Conservation (phyloP, 805 yeast species). For the Saccharomycopsis sp. region DNA sequence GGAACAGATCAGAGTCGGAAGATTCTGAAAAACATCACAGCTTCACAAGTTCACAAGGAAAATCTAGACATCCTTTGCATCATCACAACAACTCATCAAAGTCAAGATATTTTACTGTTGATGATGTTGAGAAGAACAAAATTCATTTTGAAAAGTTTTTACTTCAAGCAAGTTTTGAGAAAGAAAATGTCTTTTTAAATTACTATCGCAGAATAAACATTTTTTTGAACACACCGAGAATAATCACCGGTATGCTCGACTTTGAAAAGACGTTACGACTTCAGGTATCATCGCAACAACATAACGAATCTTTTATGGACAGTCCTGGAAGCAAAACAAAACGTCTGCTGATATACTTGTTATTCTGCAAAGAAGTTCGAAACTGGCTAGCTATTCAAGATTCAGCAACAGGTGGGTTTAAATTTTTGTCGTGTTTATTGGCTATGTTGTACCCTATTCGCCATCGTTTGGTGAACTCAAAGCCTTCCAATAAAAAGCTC, state of each 20-base stretch:
- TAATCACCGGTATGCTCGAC: constrained; percentile 14
- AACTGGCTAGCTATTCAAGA: constrained; percentile 20
- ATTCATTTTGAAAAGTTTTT: constrained; percentile 15
- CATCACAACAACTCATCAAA: too few species aligned
- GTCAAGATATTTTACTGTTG: constrained; percentile 19
- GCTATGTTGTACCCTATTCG: constrained; percentile 13
- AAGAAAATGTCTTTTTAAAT: constrained; percentile 14
- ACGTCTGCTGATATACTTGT: not conserved
- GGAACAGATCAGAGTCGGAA: not conserved
- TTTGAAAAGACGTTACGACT: constrained; percentile 12
- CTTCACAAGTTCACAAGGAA: too few species aligned
- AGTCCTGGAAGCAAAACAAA: constrained; percentile 1
- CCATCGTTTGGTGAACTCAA: constrained; percentile 6
- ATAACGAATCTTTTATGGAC: too few species aligned
- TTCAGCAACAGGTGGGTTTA: constrained; percentile 1
- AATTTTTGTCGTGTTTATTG: constrained; percentile 15
- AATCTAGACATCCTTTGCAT: too few species aligned
- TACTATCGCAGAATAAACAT: constrained; percentile 16
- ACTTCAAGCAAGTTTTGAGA: constrained; percentile 15
- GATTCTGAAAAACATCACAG: too few species aligned
- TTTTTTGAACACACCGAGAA: constrained; percentile 20
- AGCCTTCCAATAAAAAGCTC: constrained; percentile 13
- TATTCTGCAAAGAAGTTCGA: constrained; percentile 19
- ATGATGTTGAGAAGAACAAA: constrained; percentile 8
- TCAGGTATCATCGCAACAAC: too few species aligned